Conservation (phyloP, 768 basidiomycete species). For the Pseudohyphozyma bogoriensis region DNA sequence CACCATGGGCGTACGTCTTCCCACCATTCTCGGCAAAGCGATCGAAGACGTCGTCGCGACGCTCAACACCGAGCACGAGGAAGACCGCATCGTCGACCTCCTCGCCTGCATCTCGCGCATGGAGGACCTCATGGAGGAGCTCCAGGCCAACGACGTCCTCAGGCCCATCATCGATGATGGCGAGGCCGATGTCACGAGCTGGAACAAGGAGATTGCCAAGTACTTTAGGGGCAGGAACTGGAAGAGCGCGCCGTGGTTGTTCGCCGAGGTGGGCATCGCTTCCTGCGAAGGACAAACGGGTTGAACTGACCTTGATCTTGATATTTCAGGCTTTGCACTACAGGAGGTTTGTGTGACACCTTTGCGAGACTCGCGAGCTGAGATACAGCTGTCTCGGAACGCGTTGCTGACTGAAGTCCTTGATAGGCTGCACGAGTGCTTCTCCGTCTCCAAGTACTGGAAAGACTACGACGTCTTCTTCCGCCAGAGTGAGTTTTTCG, state of each 20-base stretch:
- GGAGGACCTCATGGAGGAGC: slow-evolving; percentile 69
- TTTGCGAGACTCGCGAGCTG: not conserved
- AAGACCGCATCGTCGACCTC: slow-evolving; percentile 76
- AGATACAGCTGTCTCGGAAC: not conserved
- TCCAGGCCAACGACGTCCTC: slow-evolving; percentile 48
- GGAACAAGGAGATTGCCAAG: slow-evolving; percentile 63
- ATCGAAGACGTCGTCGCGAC: slow-evolving; percentile 85
- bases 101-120: slow-evolving; percentile 77
- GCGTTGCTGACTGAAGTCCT: too few relatives aligned
- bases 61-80: slow-evolving; percentile 66
- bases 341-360: not conserved
- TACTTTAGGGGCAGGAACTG: slow-evolving; percentile 89
- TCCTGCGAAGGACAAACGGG: slow-evolving; percentile 44
- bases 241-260: slow-evolving; percentile 94
- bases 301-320: not conserved
- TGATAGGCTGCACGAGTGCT: slow-evolving; percentile 62
- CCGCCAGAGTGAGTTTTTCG: slow-evolving; percentile 59
- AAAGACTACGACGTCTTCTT: slow-evolving; percentile 88
- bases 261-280: too few relatives aligned
- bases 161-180: slow-evolving; percentile 81
- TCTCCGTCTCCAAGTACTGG: slow-evolving; percentile 84
- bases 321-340: not conserved
- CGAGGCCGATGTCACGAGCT: slow-evolving; percentile 83
- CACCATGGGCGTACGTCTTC: slow-evolving; percentile 90
- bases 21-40: slow-evolving; percentile 89